These are phyloP conservation scores for Apiospora rasikravindrae DNA, from an alignment of 2,329 filamentous ascomycete genomes.

Conservation along the genomic window DNA sequence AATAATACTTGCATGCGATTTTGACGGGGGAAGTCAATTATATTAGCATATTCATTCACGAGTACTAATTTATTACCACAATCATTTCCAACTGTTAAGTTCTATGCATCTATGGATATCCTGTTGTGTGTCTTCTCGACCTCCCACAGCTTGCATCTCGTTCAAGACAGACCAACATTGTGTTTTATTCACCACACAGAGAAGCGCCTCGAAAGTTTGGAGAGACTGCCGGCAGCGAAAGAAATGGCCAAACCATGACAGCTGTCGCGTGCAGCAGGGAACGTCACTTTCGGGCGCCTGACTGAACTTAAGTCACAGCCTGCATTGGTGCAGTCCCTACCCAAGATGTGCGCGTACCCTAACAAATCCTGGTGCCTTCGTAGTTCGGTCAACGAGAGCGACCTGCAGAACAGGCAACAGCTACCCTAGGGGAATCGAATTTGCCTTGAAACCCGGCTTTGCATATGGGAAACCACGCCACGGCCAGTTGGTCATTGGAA, in stretches of 20 bases:
- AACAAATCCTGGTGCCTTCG: background rate
- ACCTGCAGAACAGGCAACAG: background rate
- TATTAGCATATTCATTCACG: background rate
- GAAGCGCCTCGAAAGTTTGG: background rate
- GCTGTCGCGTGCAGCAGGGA: background rate
- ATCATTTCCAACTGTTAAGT: background rate
- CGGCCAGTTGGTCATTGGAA: background rate
- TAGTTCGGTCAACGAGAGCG: conserved; percentile 11
- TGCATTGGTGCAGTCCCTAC: conserved; percentile 2
- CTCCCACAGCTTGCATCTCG: background rate
- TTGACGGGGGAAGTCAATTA: background rate
- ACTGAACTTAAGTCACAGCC: conserved; percentile 1
- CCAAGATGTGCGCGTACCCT: background rate
- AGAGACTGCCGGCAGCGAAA: background rate
- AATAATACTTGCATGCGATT: too few species aligned
- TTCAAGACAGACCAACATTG: background rate
- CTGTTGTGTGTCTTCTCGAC: background rate
- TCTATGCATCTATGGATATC: background rate
- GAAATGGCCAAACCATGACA: background rate
- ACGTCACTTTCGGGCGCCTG: background rate
- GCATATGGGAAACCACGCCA: background rate
- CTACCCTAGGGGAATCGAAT: background rate
- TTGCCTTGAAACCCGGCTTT: background rate
- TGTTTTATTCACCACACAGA: background rate
- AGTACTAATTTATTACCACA: background rate